Base-by-base conservation (phyloP, 202 grass and related monocot genomes). In the Carex arenaria region DNA sequence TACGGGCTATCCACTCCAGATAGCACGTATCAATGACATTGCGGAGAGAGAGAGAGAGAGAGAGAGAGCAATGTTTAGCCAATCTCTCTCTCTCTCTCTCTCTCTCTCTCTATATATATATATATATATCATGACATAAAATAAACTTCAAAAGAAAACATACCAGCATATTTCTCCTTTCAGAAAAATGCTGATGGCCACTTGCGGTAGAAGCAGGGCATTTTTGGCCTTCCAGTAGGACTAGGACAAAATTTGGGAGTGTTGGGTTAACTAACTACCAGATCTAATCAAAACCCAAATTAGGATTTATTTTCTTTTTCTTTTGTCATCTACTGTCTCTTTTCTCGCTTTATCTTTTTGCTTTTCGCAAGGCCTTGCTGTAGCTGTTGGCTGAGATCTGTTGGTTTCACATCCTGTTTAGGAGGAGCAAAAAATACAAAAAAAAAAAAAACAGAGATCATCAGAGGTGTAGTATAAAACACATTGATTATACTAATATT, bases 361-460 rank as follows among this genome's bases (percentile, higher is more conserved):
- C 69, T 90, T 89, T 85, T 98, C 73, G 90, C 88, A 67, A 86
- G 61, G 15, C 78, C 83, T 85, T 90, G 89, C 77, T 89, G 88
- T 65, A 89, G 79, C 90, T 91, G 90, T 47, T 91, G 83, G 85
- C 88, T 86, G 81, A 88, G 85, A 90, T 88, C 92, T 83, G 90
- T 64, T 81, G 83, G 61, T 85, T 87, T 90, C 9, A 63, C 68
- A 11, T 91, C 90, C 94, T 94, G 73, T 31, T 78, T 59, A 83
- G 17, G 1, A 40, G 2, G 7, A 87, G 42, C 80, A 85, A 62
- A 79, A 14, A 17, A 56, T 40, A 40, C 38, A 40, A 40, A 5
- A 40, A 5, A 40, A 40, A 7, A 6, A 40, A 32, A 3, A 36
- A 85, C 26, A 78, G 80, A 19, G 12, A 56, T 59, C 10, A 77